A percentile compares a stretch with the other conserved stretches of the same genome.
phyloP scores from a whole-genome alignment of 2,329 filamentous ascomycete genomes.

The Fusarium illudens region DNA sequence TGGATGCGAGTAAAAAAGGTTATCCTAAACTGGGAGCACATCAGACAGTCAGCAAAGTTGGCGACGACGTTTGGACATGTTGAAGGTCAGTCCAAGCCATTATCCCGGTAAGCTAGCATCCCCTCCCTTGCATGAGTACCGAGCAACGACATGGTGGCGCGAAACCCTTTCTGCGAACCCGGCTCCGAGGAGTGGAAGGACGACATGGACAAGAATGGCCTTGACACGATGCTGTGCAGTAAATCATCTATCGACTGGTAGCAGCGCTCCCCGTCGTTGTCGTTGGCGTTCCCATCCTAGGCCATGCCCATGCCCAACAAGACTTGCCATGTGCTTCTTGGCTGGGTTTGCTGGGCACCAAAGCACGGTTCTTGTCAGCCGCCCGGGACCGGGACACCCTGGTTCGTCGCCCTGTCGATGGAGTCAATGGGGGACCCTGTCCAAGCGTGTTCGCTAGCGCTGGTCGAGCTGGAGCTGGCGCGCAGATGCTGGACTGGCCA shows the following conservation, averaged over 20 bases:
- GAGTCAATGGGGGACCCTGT: constrained; percentile 26
- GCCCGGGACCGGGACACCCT: constrained; percentile 33
- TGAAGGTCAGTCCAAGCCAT: constrained; percentile 17
- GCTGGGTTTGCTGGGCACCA: constrained; percentile 28
- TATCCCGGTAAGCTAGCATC: constrained; percentile 25
- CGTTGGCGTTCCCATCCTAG: constrained; percentile 5
- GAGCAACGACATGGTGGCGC: constrained; percentile 21
- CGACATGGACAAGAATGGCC: not conserved
- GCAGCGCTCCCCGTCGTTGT: not conserved
- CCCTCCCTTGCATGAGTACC: constrained; percentile 33
- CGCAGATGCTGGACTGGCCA: constrained; percentile 28
- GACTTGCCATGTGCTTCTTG: constrained; percentile 15
- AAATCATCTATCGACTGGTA: constrained; percentile 7
- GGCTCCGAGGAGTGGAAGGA: constrained; percentile 2
- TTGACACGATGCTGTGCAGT: not conserved
- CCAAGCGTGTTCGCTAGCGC: constrained; percentile 33
- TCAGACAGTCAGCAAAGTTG: constrained; percentile 30
- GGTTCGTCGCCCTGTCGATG: constrained; percentile 36
- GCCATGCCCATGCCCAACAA: not conserved
- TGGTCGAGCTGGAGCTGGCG: constrained; percentile 36
- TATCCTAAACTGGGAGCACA: constrained; percentile 22
- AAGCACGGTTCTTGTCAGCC: constrained; percentile 36
- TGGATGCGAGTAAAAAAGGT: constrained; percentile 7
- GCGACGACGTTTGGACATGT: constrained; percentile 28
- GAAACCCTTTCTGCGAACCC: constrained; percentile 23